Evolutionary conservation across 805 yeast species (phyloP), one percentile per base, ranked within the genome.

Genomic region (Ogataea nitratoaversa): DNA sequence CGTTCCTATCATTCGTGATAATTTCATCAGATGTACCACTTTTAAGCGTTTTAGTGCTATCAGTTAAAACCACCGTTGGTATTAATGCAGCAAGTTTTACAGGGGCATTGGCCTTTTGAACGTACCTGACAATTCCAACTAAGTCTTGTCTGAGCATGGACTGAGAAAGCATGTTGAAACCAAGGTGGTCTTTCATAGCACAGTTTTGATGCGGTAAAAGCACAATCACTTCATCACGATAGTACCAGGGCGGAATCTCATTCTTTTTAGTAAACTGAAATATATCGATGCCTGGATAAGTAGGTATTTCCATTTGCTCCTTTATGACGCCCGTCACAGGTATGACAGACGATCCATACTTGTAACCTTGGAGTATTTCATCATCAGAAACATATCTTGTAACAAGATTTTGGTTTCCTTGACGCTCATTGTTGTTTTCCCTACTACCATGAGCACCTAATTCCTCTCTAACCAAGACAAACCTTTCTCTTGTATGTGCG

Each of bases 91-190:
- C 81, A 22, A 73, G 49, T 19, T 62, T 62, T 5, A 79, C 73
- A 30, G 76, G 79, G 8, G 72, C 60, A 31, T 67, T 63, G 2
- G 56, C 52, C 41, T 71, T 76, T 29, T 67, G 68, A 2, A 84
- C 90, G 51, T 70, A 77, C 38, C 96, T 61, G 1, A 79, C 90
- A 25, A 87, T 56, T 0, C 81, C 84, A 30, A 72, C 66, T 13
- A 68, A 57, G 2, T 74, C 66, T 36, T 67, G 49, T 8, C 71
- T 72, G 0, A 69, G 46, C 55, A 90, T 55, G 0, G 82, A 68
- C 49, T 74, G 73, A 27, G 79, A 74, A 22, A 85, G 47, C 13
- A 75, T 68, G 14, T 65, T 56, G 34, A 80, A 58, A 0, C 73
- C 68, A 1, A 64, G 34, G 7, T 57, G 50, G 49, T 81, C 79